These are phyloP conservation scores for Bruguiera parviflora DNA, from an alignment of 345 rosid genomes.

Conservation along the genomic window DNA sequence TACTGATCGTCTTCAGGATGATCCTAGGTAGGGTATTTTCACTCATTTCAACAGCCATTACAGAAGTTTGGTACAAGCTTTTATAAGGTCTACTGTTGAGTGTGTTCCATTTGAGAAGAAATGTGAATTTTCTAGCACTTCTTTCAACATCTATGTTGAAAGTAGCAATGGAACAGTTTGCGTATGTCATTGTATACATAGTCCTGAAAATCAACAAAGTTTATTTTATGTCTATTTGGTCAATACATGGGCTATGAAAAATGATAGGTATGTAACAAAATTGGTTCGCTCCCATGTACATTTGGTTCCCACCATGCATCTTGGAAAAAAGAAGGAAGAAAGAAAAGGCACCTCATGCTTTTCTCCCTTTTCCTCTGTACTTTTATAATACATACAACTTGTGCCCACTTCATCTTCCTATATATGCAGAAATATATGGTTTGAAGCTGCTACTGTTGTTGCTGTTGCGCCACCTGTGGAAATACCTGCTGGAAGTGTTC, in stretches of 20 bases:
- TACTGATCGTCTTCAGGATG: constrained; percentile 87
- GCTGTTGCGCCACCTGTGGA: constrained; percentile 92
- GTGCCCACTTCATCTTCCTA: constrained; percentile 14
- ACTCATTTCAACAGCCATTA: neutral
- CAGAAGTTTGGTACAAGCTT: neutral
- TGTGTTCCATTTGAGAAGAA: neutral
- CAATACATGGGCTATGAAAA: too few species aligned
- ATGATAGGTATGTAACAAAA: too few species aligned
- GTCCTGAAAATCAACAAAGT: too few species aligned
- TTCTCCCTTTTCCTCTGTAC: neutral
- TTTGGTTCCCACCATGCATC: too few species aligned
- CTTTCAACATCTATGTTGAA: neutral
- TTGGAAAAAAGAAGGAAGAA: too few species aligned
- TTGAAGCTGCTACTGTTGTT: constrained; percentile 97
- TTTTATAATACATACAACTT: constrained; percentile 6
- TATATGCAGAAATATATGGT: constrained; percentile 76
- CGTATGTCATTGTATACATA: too few species aligned
- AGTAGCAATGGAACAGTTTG: neutral
- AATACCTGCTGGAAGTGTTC: constrained; percentile 83
- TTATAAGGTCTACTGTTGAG: constrained; percentile 2
- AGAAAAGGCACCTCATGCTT: neutral
- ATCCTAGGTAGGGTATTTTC: constrained; percentile 68
- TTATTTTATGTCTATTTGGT: too few species aligned
- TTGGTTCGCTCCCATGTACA: too few species aligned
- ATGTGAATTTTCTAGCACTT: constrained; percentile 1